These are phyloP conservation scores for Zygoascus ofunaensis DNA, from an alignment of 805 yeast species.

Conservation along the genomic window DNA sequence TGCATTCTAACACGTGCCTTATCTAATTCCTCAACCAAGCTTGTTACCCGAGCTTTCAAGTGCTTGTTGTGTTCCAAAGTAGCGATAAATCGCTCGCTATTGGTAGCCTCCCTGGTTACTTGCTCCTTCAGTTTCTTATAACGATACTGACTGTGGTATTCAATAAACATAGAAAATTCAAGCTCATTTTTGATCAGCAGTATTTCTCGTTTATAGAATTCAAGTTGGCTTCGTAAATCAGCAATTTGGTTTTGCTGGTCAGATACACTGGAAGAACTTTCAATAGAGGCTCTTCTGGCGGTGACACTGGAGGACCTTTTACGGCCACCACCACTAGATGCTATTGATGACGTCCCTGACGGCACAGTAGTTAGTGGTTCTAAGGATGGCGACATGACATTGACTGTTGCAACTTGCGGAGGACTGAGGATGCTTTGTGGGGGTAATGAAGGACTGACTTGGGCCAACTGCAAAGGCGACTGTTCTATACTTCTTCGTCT, in stretches of 20 bases:
- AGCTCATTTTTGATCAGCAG: conserved; percentile 50
- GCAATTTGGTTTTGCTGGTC: not conserved
- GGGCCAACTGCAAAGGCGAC: not conserved
- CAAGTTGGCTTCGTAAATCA: conserved; percentile 18
- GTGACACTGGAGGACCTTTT: not conserved
- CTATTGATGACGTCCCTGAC: not conserved
- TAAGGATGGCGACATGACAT: conserved; percentile 1
- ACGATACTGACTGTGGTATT: conserved; percentile 36
- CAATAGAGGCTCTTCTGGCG: not conserved
- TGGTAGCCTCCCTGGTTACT: conserved; percentile 22
- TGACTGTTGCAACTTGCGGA: conserved; percentile 5
- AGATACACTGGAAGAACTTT: not conserved
- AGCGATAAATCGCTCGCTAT: conserved; percentile 25
- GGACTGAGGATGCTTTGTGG: conserved; percentile 10
- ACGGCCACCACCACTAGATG: not conserved
- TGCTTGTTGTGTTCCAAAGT: conserved; percentile 23
- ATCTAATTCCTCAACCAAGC: conserved; percentile 24
- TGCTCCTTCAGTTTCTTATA: conserved; percentile 29
- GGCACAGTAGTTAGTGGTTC: not conserved
- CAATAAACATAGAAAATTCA: conserved; percentile 48
- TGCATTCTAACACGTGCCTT: conserved; percentile 14
- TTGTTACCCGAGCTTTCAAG: conserved; percentile 21
- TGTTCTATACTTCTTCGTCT: not conserved
- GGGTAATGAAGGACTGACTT: conserved; percentile 9
- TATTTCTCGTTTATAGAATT: conserved; percentile 50